Evolutionary conservation across 192 early-diverging fungal genomes (phyloP), one percentile per base, ranked within the genome.

Genomic region (Phycomyces blakesleeanus): DNA sequence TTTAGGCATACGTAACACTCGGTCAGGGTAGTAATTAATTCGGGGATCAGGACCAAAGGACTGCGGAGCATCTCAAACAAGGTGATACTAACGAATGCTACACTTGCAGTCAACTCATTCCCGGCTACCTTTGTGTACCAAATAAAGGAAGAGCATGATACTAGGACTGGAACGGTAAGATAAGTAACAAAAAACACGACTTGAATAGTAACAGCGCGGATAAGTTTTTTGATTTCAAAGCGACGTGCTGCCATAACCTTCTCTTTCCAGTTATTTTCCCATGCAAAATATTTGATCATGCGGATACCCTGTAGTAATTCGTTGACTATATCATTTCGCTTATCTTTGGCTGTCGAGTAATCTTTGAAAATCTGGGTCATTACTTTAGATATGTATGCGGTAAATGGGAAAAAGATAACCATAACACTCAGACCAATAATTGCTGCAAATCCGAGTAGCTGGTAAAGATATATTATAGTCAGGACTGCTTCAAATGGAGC

Each of bases 261-360:
- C 38, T 81, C 77, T 40, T 87, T 64, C 66, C 95, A 91, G 16
- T 78, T 83, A 37, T 77, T 61, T 63, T 92, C 86, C 89, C 91
- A 92, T 18, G 84, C 87, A 65, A 91, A 89, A 49, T 94, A 82
- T 72, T 97, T 98, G 71, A 98, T 88, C 69, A 96, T 91, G 18
- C 92, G 85, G 39, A 98, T 94, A 37, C 69, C 61, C 29, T 71
- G 69, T 0, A 94, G 73, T 51, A 89, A 66, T 64, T 97, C 93
- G 50, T 89, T 93, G 62, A 90, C 80, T 61, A 87, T 72, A 5
- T 83, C 85, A 16, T 94, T 80, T 34, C 94, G 83, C 58, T 87
- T 81, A 76, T 96, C 94, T 52, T 76, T 71, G 11, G 87, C 77
- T 40, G 81, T 69, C 74, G 76, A 84, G 42, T 85, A 61, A 10